Percentiles rank a stretch among this genome's conserved stretches.
Evolutionary conservation across 2,329 filamentous ascomycete genomes (phyloP).

Genomic region (Ophiostoma populinum): DNA sequence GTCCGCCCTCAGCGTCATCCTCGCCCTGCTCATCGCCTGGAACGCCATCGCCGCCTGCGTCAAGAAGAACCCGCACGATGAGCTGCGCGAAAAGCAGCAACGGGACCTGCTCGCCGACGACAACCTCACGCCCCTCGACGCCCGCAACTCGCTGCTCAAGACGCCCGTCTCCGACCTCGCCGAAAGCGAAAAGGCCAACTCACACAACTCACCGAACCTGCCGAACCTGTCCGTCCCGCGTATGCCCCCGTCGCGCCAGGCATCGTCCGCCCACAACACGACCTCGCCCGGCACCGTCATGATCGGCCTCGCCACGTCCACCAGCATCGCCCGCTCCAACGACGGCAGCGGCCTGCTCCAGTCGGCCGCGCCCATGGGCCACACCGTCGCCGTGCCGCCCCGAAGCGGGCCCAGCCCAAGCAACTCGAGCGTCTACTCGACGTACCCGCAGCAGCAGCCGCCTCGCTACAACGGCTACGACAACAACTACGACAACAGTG

Average conservation of each 20-base stretch:
- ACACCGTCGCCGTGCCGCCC: not conserved
- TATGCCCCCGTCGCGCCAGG: not conserved
- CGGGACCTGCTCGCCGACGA: conserved; percentile 62
- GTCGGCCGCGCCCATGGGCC: not conserved
- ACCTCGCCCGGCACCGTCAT: not conserved
- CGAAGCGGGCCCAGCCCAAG: too few species aligned
- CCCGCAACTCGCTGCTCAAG: conserved; percentile 62
- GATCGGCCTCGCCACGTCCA: not conserved
- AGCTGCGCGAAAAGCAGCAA: conserved; percentile 61
- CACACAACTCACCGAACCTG: not conserved
- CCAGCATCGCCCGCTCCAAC: not conserved
- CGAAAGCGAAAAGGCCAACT: not conserved
- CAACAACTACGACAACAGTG: not conserved
- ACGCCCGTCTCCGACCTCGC: not conserved
- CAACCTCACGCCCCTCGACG: conserved; percentile 70
- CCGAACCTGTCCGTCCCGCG: not conserved
- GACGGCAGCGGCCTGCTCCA: not conserved
- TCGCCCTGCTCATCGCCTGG: conserved; percentile 76
- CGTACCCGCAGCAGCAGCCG: not conserved
- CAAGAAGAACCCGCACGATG: conserved; percentile 80
- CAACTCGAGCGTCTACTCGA: too few species aligned
- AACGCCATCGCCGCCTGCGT: conserved; percentile 73
- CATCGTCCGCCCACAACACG: not conserved
- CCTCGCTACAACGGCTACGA: not conserved
- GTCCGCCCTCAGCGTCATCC: conserved; percentile 59